Base-by-base conservation (phyloP, 139 green algal genomes). In the Protoeuglena noctilucae region DNA sequence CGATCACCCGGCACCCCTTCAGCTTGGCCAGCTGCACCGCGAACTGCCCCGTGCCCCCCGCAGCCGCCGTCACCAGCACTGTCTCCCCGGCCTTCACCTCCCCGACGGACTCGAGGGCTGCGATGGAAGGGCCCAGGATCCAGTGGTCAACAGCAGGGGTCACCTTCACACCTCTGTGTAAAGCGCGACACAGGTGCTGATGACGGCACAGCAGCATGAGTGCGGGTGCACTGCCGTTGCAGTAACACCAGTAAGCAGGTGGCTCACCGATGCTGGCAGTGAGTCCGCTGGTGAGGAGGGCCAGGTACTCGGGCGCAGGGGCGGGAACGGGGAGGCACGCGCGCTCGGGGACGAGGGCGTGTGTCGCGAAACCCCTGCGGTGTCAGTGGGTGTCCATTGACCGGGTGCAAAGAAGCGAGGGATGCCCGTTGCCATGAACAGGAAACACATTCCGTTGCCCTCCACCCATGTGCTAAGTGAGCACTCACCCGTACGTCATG, bases 21-120 rank as follows among this genome's bases (percentile, higher is more conserved):
- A 79, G 49, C 72, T 87, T 86, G 18, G 82, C 84, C 49, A 96
- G 73, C 78, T 95, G 88, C 30, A 95, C 86, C 9, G 78, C 85
- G 71, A 96, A 93, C 66, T 95, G 88, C 9, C 85, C 86, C 0
- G 84, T 93, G 24, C 88, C 88, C 0, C 84, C 84, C 1, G 88
- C 88, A 3, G 88, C 88, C 5, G 88, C 88, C 1, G 88, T 96
- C 29, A 96, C 81, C 24, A 96, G 74, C 41, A 96, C 80, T 21
- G 73, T 88, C 62, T 94, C 63, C 24, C 67, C 64, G 14, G 54
- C 29, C 57, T 63, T 24, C 49, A 80, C 51, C 22, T 55, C 40
- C 2, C 60, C 69, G 25, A 57, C 66, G 67, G 79, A 31, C 61
- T 80, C 59, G 54, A 86, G 58, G 3, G 60, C 70, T 71, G 56